Evolutionary conservation across 75 land plant genomes (phyloP), one percentile per base, ranked within the genome.

Genomic region (Picea sitchensis): DNA sequence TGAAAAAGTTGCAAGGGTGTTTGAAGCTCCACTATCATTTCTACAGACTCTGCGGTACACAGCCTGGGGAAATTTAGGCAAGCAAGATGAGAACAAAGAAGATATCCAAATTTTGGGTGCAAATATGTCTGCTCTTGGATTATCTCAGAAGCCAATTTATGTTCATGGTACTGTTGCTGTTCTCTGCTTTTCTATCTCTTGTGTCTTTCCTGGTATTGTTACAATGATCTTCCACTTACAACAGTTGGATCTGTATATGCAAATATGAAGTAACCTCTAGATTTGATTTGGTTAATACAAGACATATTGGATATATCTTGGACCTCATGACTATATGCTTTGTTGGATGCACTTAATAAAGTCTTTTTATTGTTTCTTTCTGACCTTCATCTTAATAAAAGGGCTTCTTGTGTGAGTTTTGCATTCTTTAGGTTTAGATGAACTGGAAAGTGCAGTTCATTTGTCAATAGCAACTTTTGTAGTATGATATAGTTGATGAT

Each of bases 71-170:
- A 57, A 85, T 26, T 51, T 67, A 32, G 63, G 61, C 63, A 61
- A 65, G 21, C 62, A 73, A 61, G 87, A 86, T 73, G 85, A 85
- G 59, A 58, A 72, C 44, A 80, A 79, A 69, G 91, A 72, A 59
- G 92, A 92, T 62, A 86, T 93, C 57, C 92, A 95, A 74, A 80
- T 97, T 77, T 72, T 97, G 61, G 99, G 99, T 73, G 99, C 99
- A 36, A 97, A 97, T 77, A 95, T 97, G 99, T 97, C 99, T 78
- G 99, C 99, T 36, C 94, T 97, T 67, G 99, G 98, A 7, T 82
- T 97, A 60, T 97, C 99, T 26, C 99, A 97, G 86, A 97, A 91
- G 77, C 99, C 99, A n/a, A 97, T 97, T 67, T 97, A 96, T 83
- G 78, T 84, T 26, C 80, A 92, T 0, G 79, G 90, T 92, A 56